These are phyloP conservation scores for Hymenoscyphus fructigenus DNA, from an alignment of 2,329 filamentous ascomycete species.

Conservation along the genomic window DNA sequence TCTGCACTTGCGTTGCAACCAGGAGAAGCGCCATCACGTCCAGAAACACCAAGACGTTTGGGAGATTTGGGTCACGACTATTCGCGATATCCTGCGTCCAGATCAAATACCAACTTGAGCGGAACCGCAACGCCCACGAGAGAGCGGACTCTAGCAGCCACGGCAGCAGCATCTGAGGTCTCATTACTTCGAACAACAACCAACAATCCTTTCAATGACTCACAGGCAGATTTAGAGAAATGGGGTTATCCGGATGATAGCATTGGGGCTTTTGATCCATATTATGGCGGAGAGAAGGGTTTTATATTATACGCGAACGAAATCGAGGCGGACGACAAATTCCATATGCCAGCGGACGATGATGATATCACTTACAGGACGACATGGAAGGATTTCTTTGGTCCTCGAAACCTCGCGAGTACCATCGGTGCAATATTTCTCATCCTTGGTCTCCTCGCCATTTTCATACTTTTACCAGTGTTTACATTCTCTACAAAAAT, in stretches of 20 bases:
- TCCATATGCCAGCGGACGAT: conserved; percentile 52
- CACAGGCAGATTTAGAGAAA: conserved; percentile 37
- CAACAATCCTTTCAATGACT: conserved; percentile 27
- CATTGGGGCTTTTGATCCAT: conserved; percentile 44
- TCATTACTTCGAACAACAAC: conserved; percentile 22
- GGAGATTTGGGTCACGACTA: conserved; percentile 34
- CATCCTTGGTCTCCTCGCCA: conserved; percentile 45
- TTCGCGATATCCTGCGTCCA: conserved; percentile 34
- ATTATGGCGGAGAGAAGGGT: conserved; percentile 40
- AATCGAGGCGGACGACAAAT: conserved; percentile 52
- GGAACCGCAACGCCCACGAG: conserved; percentile 4
- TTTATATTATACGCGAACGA: conserved; percentile 48
- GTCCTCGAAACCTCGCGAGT: conserved; percentile 43
- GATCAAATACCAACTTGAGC: conserved; percentile 18
- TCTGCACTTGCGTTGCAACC: conserved; percentile 18
- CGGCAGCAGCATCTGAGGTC: conserved; percentile 11
- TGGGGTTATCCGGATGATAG: conserved; percentile 48
- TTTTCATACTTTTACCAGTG: conserved; percentile 52
- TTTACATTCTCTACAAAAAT: conserved; percentile 42
- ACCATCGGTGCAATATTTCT: conserved; percentile 42
- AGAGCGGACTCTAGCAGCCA: neutral
- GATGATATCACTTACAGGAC: conserved; percentile 45
- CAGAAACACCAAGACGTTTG: conserved; percentile 24
- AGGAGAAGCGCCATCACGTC: conserved; percentile 7
- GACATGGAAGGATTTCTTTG: conserved; percentile 45